Conservation (phyloP, 2,329 filamentous ascomycete genomes). For the Ophiostoma ips region DNA sequence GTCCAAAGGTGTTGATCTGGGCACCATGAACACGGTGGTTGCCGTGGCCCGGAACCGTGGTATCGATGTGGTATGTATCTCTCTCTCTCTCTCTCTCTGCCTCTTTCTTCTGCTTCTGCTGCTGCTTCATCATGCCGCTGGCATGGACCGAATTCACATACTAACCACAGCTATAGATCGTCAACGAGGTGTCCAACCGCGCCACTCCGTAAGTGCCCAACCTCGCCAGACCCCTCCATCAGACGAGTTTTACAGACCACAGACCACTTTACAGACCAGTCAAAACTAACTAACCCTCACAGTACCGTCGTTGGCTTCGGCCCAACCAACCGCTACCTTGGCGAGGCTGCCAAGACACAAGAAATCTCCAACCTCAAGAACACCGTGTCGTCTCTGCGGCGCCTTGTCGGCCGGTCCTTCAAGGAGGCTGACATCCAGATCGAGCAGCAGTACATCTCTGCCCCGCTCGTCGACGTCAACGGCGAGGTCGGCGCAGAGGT, state of each 20-base stretch:
- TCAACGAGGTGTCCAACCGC: constrained; percentile 98
- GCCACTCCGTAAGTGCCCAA: constrained; percentile 71
- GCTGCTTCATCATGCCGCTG: neutral
- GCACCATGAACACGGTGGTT: constrained; percentile 91
- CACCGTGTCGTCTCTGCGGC: constrained; percentile 85
- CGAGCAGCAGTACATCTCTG: constrained; percentile 84
- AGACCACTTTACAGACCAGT: no score
- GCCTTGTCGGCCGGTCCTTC: constrained; percentile 74
- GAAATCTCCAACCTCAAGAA: constrained; percentile 99
- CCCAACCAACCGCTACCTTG: constrained; percentile 83
- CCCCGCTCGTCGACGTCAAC: constrained; percentile 74
- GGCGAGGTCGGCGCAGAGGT: constrained; percentile 94
- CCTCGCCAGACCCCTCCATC: no score
- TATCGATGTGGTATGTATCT: constrained; percentile 84
- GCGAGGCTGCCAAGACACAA: constrained; percentile 93
- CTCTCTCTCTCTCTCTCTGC: neutral
- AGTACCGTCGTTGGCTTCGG: constrained; percentile 77
- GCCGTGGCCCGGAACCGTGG: constrained; percentile 96
- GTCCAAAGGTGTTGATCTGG: constrained; percentile 75
- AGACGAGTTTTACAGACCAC: no score
- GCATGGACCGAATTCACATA: neutral
- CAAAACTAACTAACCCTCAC: neutral
- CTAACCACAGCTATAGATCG: constrained; percentile 48
- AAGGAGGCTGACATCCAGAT: constrained; percentile 84
- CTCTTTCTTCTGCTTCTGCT: neutral